phyloP scores from a whole-genome alignment of 225 moss, liverwort and hornwort species.

The Asterella californica region DNA sequence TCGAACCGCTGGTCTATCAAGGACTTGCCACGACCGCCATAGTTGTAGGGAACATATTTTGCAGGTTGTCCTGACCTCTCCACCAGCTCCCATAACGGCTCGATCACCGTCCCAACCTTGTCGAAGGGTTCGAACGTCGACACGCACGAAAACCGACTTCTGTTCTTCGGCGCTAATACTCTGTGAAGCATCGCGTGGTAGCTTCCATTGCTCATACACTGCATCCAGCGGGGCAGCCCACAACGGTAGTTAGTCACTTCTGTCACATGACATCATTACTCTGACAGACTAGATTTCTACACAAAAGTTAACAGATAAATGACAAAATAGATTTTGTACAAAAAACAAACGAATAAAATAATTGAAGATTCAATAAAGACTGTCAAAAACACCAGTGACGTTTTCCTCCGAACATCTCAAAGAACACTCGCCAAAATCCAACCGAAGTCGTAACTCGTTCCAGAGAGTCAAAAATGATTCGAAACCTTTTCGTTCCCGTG shows the following conservation, averaged over 20 bases:
- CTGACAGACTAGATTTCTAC: too few species aligned
- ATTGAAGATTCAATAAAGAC: too few species aligned
- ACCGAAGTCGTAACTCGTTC: too few species aligned
- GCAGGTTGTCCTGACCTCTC: conserved; percentile 10
- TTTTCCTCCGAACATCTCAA: too few species aligned
- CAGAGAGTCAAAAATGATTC: too few species aligned
- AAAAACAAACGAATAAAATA: too few species aligned
- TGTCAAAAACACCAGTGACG: too few species aligned
- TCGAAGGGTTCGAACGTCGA: conserved; percentile 16
- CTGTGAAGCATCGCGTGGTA: conserved; percentile 22
- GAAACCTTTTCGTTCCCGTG: too few species aligned
- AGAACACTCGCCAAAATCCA: too few species aligned
- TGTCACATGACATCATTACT: too few species aligned
- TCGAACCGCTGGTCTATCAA: conserved; percentile 1
- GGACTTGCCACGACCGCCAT: background rate
- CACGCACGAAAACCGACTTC: conserved; percentile 17
- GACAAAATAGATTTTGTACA: too few species aligned
- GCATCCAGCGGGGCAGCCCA: background rate
- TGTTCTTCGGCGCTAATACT: background rate
- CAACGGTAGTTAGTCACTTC: background rate
- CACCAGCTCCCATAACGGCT: conserved; percentile 24
- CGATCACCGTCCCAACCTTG: background rate
- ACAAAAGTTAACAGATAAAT: too few species aligned
- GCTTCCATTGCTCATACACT: conserved; percentile 26
- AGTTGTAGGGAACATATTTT: conserved; percentile 20